Evolutionary conservation across 2,329 filamentous ascomycete genomes (phyloP).

Genomic region (Colletotrichum acutatum): DNA sequence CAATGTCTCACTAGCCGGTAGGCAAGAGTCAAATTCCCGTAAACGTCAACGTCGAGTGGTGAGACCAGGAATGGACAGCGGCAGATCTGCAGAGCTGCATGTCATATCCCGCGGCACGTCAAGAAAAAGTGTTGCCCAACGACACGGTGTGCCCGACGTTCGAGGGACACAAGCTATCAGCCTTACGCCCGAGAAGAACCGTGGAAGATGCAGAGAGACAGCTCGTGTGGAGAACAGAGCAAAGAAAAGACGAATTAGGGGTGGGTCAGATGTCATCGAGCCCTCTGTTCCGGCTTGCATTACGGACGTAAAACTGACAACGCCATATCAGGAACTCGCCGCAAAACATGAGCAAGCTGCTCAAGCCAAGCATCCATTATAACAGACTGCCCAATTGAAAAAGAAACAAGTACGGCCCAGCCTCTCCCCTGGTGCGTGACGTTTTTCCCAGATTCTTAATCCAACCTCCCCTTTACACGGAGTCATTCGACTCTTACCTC

Average conservation of each 20-base stretch:
- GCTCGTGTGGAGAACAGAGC: background rate
- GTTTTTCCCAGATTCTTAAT: background rate
- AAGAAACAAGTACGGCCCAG: background rate
- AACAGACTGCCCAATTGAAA: background rate
- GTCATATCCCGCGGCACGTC: too few relatives aligned
- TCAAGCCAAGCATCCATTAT: background rate
- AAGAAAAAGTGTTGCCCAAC: background rate
- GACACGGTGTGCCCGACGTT: background rate
- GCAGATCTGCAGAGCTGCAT: background rate
- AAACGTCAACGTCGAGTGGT: background rate
- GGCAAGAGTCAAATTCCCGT: background rate
- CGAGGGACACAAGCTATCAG: background rate
- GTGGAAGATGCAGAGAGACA: background rate
- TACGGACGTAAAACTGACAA: background rate
- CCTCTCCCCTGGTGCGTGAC: background rate
- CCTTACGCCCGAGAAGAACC: background rate
- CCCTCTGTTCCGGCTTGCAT: background rate
- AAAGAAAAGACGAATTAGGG: background rate
- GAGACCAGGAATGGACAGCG: background rate
- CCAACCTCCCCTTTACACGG: background rate
- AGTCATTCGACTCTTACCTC: background rate
- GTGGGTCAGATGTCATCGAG: background rate
- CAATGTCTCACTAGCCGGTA: background rate
- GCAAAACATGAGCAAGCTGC: background rate
- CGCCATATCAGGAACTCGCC: background rate